Evolutionary conservation across 257 asterid genomes (phyloP).

Genomic region (Gynochthodes officinalis): DNA sequence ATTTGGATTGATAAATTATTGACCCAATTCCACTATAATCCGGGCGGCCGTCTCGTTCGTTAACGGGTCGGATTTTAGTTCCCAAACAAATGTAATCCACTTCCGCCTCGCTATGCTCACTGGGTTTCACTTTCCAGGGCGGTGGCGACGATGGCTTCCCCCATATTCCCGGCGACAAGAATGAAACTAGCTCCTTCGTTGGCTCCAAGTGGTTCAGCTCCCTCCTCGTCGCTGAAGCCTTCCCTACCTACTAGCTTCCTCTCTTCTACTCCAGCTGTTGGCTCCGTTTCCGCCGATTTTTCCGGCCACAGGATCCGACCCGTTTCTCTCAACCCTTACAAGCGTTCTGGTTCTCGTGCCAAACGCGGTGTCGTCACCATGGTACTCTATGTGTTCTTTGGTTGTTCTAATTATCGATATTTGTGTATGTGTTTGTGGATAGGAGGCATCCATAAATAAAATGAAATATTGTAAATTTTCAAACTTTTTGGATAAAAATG

Average conservation of each 20-base stretch:
- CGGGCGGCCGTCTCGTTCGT: background rate
- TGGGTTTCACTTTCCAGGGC: constrained; percentile 23
- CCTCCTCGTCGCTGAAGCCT: constrained; percentile 28
- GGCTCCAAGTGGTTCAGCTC: constrained; percentile 28
- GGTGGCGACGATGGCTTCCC: constrained; percentile 58
- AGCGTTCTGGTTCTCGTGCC: constrained; percentile 28
- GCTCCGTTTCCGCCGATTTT: constrained; percentile 48
- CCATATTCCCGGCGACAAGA: constrained; percentile 47
- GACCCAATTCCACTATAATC: background rate
- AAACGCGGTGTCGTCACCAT: constrained; percentile 83
- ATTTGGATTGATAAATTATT: too few relatives aligned
- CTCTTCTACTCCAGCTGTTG: constrained; percentile 50
- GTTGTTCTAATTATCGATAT: background rate
- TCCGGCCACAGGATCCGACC: constrained; percentile 68
- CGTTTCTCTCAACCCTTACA: constrained; percentile 44
- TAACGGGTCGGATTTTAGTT: background rate
- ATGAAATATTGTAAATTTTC: background rate
- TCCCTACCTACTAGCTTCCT: constrained; percentile 48
- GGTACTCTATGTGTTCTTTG: constrained; percentile 33
- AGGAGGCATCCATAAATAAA: background rate
- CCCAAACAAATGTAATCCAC: constrained; percentile 3
- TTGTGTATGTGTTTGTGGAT: background rate
- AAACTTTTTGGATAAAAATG: background rate
- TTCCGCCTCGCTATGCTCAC: background rate
- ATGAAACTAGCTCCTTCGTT: constrained; percentile 24